phyloP scores from a whole-genome alignment of 2,329 filamentous ascomycete genomes.

The Stachybotrys echinatus region DNA sequence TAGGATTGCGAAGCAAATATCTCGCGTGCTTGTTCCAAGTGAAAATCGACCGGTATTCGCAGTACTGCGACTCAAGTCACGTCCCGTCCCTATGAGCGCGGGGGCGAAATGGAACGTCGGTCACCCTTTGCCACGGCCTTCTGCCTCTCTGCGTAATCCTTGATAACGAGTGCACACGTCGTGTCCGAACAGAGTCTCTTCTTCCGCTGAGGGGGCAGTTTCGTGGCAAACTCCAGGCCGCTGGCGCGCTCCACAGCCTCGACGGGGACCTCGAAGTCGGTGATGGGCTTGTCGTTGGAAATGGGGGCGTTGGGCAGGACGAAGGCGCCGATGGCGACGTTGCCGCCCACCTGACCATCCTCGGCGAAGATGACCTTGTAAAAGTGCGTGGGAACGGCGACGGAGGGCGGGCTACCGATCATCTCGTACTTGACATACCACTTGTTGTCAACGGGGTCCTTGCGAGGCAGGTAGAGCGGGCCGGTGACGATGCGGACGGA shows the following conservation, averaged over 20 bases:
- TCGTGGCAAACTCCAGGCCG: slow-evolving; percentile 82
- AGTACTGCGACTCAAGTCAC: too few relatives aligned
- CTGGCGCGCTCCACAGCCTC: slow-evolving; percentile 90
- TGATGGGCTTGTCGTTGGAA: slow-evolving; percentile 77
- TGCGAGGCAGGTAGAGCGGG: slow-evolving; percentile 84
- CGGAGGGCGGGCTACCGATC: slow-evolving; percentile 86
- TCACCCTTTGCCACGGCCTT: slow-evolving; percentile 48
- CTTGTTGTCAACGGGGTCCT: slow-evolving; percentile 78
- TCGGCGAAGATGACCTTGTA: slow-evolving; percentile 99
- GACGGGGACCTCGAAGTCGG: slow-evolving; percentile 90
- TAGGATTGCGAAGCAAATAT: too few relatives aligned
- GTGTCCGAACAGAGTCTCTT: slow-evolving; percentile 82
- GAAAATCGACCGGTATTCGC: too few relatives aligned
- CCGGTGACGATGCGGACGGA: slow-evolving; percentile 89
- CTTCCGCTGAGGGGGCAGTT: slow-evolving; percentile 68
- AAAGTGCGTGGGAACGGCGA: slow-evolving; percentile 96
- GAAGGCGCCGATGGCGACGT: slow-evolving; percentile 88
- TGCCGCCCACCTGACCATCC: slow-evolving; percentile 63
- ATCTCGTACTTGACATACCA: slow-evolving; percentile 96
- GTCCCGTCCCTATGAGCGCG: slow-evolving; percentile 7
- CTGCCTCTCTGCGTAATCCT: slow-evolving; percentile 65
- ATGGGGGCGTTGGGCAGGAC: slow-evolving; percentile 91
- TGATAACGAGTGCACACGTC: slow-evolving; percentile 76
- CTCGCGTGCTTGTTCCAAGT: too few relatives aligned
- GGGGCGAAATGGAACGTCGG: slow-evolving; percentile 12